Evolutionary conservation across 176 grass and related monocot genomes (phyloP), one percentile per base, ranked within the genome.

Genomic region (Oryza punctata): DNA sequence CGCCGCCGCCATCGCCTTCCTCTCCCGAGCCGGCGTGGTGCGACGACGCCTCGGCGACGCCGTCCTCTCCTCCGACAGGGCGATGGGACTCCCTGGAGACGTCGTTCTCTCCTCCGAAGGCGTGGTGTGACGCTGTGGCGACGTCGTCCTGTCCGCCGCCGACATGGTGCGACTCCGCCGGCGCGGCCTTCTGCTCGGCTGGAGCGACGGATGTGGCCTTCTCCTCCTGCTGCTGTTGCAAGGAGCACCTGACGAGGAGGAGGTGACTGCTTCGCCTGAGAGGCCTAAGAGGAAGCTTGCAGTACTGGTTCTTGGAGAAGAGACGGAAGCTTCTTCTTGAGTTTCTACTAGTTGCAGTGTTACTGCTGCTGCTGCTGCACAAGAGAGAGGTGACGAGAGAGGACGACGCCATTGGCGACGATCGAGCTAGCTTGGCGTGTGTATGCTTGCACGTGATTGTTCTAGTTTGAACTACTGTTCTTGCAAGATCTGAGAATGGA

Each of bases 141-240:
- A 10, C 9, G 40, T 41, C 40, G 40, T 9, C 8, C 8, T 49
- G 3, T 72, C 41, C 23, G 9, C 63, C 35, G 37, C 35, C 59
- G 26, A 8, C 40, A 10, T 52, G 81, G 13, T 29, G 72, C 6
- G 72, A 69, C 23, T 30, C 63, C 37, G n/a, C n/a, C 35, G 47
- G 4, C 3, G 46, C 73, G 45, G 75, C 72, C 46, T 79, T 45
- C 60, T 65, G 50, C 59, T 89, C 84, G 19, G 46, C 67, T 12
- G 91, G 67, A 59, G 85, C 85, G 2, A 90, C 72, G 73, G 89
- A 46, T 15, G 76, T 64, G 27, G 77, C 14, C 15, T 26, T 87
- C 40, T 88, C 21, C 80, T 90, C 85, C 45, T 98, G 85, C 45
- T 98, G 85, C 77, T 95, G 83, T 61, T 67, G 86, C 67, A 88